A percentile compares a stretch with the other conserved stretches of the same genome.
phyloP scores from a whole-genome alignment of 2,329 filamentous ascomycete genomes.

The Basipetospora chlamydospora region DNA sequence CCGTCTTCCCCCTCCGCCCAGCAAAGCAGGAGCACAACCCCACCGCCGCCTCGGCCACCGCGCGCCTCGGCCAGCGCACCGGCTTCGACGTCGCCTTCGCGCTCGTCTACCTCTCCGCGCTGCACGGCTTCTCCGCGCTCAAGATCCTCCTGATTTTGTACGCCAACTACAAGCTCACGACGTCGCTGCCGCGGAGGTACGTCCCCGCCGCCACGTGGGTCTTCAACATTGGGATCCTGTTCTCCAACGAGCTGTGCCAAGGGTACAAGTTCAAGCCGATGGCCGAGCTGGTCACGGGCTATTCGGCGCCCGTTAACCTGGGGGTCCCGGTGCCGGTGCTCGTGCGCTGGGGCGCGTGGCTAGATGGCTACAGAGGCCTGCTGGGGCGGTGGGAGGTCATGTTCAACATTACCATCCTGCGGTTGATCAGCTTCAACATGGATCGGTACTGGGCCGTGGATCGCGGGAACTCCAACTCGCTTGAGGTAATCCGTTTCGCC shows the following conservation, averaged over 20 bases:
- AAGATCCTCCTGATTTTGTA: slow-evolving; percentile 74
- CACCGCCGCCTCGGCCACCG: slow-evolving; percentile 30
- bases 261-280: slow-evolving; percentile 63
- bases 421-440: slow-evolving; percentile 90
- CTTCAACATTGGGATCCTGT: slow-evolving; percentile 76
- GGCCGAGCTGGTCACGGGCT: slow-evolving; percentile 31
- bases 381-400: slow-evolving; percentile 89
- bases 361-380: slow-evolving; percentile 73
- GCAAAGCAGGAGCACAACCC: slow-evolving; percentile 7
- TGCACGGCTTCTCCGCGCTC: slow-evolving; percentile 74
- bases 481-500: slow-evolving; percentile 55
- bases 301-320: slow-evolving; percentile 13
- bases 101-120: slow-evolving; percentile 56
- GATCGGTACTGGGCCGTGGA: slow-evolving; percentile 90
- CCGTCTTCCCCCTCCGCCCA: slow-evolving; percentile 23
- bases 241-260: slow-evolving; percentile 71
- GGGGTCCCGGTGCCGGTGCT: slow-evolving; percentile 26
- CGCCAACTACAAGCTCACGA: slow-evolving; percentile 70
- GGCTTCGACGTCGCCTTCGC: slow-evolving; percentile 78
- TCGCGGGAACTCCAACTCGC: slow-evolving; percentile 43
- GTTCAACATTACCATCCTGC: slow-evolving; percentile 88
- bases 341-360: slow-evolving; percentile 49
- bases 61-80: slow-evolving; percentile 52
- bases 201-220: slow-evolving; percentile 70
- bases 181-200: slow-evolving; percentile 50